Percentiles rank a stretch among this genome's conserved stretches.
Evolutionary conservation across 345 rosid genomes (phyloP).

Genomic region (Murraya paniculata): DNA sequence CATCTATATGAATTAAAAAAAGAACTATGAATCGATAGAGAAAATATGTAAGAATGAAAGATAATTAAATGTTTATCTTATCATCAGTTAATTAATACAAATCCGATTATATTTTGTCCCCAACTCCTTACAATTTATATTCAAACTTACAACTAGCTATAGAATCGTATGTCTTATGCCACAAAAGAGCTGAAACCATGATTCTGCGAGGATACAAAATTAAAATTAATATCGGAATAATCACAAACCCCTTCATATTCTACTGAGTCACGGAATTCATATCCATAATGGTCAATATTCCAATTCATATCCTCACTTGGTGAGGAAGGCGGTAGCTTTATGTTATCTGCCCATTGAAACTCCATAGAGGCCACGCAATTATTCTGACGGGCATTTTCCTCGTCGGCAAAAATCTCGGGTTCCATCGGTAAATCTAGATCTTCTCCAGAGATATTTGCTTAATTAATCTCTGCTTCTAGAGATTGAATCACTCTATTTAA

Average conservation of each 20-base stretch:
- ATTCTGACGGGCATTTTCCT: neutral
- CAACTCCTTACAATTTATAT: neutral
- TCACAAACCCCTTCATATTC: conserved; percentile 24
- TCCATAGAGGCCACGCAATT: neutral
- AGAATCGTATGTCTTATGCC: conserved; percentile 42
- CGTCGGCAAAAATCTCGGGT: neutral
- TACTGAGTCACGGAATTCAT: neutral
- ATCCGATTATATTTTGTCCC: neutral
- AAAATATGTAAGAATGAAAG: too few species aligned
- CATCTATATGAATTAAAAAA: too few species aligned
- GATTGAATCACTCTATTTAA: conserved; percentile 44
- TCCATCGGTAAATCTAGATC: neutral
- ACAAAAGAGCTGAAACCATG: conserved; percentile 26
- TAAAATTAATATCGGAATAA: conserved; percentile 24
- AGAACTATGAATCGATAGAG: too few species aligned
- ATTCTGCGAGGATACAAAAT: conserved; percentile 33
- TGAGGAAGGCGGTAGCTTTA: conserved; percentile 29
- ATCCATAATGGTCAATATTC: neutral
- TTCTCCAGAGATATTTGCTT: conserved; percentile 11
- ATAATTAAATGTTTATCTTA: too few species aligned
- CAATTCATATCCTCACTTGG: conserved; percentile 48
- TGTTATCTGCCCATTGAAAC: neutral
- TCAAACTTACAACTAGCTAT: neutral
- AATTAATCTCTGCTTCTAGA: conserved; percentile 44
- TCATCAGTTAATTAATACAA: too few species aligned